Conservation (phyloP, 2,329 filamentous ascomycete genomes). For the Fusarium palustre region DNA sequence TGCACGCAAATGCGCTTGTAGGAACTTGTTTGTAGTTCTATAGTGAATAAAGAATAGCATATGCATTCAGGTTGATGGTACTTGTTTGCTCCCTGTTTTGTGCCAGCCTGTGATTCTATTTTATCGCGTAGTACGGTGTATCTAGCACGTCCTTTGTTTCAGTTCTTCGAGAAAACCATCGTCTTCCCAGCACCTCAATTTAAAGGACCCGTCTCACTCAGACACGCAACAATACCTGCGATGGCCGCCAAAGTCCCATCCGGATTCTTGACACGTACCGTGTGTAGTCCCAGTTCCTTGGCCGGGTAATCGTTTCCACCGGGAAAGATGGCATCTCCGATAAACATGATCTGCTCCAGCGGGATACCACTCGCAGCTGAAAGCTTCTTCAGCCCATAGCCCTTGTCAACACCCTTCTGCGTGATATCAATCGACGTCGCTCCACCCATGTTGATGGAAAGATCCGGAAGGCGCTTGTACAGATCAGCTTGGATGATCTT, state of each 20-base stretch:
- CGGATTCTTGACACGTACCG: constrained; percentile 21
- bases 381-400: constrained; percentile 22
- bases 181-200: not conserved
- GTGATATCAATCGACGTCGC: constrained; percentile 26
- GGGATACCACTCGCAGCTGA: constrained; percentile 11
- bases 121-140: not conserved
- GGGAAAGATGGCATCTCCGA: constrained; percentile 22
- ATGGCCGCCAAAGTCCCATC: constrained; percentile 23
- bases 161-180: not conserved
- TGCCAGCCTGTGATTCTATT: no score
- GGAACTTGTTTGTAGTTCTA: not conserved
- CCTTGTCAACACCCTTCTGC: constrained; percentile 23
- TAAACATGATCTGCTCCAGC: constrained; percentile 21
- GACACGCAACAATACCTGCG: constrained; percentile 18
- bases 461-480: constrained; percentile 16
- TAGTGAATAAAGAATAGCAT: not conserved
- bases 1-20: not conserved
- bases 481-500: constrained; percentile 20
- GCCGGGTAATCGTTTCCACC: constrained; percentile 27
- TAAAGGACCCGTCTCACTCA: constrained; percentile 7
- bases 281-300: constrained; percentile 18
- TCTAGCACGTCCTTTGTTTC: not conserved
- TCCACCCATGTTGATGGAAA: constrained; percentile 25
- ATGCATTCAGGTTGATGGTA: no score
- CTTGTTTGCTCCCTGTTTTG: no score